Evolutionary conservation across 805 yeast species (phyloP), one percentile per base, ranked within the genome.

Genomic region (Lipomyces mesembrius): DNA sequence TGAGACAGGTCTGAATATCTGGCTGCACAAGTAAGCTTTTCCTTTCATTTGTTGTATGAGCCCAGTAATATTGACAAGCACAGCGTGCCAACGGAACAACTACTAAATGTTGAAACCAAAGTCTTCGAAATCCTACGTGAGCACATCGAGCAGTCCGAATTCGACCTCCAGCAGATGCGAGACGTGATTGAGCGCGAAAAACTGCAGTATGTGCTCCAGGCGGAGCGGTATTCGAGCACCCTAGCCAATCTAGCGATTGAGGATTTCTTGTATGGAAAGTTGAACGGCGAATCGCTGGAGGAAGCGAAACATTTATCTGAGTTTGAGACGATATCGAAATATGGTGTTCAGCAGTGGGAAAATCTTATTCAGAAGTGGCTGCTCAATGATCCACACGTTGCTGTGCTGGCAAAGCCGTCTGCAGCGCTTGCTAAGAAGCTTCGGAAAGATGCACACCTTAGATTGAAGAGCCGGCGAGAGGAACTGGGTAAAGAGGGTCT

Each of bases 251-350:
- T 87, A 66, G 92, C 92, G 7, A 89, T 92, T 61, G 82, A 83
- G 51, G 96, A 91, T 73, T 94, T 92, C 76, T 75, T 92, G 9
- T 95, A 94, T 74, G 97, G 97, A 59, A 81, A 85, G 58, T 72
- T 77, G 1, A 87, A 86, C 64, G 90, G 90, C 1, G 76, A 83
- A 6, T 86, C 87, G 62, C 79, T 94, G 66, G 77, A 79, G 2
- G 76, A 77, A n/a, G 71, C 86, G 29, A 83, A 84, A 67, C 82
- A 83, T 60, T 78, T 91, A 60, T 73, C 77, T 9, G 95, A 89
- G 68, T 91, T 83, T 76, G 88, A 87, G 25, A 79, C 70, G 63
- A 80, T 94, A 61, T 65, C 78, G 12, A 60, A 74, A 0, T 94
- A 97, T 97, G 71, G 84, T 7, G 74, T 81, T 6, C 83, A 83